Evolutionary conservation across 1,284 basidiomycete genomes (phyloP), one percentile per base, ranked within the genome.

Genomic region (Microbotryomycetes sp.): DNA sequence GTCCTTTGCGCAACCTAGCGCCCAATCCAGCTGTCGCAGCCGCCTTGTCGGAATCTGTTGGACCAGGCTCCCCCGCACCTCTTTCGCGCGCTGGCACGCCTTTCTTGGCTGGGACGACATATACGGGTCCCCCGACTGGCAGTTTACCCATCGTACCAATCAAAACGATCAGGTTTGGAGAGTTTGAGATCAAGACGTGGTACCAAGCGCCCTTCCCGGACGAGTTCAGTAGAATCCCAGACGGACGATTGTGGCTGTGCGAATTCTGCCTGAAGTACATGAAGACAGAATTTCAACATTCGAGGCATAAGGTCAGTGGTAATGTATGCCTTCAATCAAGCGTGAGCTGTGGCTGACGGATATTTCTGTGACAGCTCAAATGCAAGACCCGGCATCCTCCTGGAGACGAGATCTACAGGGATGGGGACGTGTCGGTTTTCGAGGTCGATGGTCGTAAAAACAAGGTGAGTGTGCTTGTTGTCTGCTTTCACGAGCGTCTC

Each of bases 231-330:
- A 84, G 86, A 66, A 88, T 97, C 55, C 90, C 92, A 5, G 91
- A 97, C 70, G 94, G 94, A 13, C 81, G 87, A 53, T 77, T 98
- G 49, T 97, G 92, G 91, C 86, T 97, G 73, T 99, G 96, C 77
- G 93, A 97, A 75, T 96, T 90, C 76, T 99, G 96, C 75, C 76
- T 99, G 69, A 98, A 96, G 79, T 98, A 97, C 74, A 97, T 97
- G 88, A 94, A 93, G 80, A 93, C 89, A 72, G 82, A 83, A 24
- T 97, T 97, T 75, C 88, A 88, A 57, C 87, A 88, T 56, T 82
- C 81, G 56, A 79, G 96, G 66, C 96, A 99, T 79, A 80, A 85
- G 75, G 90, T 93, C 70, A 75, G 86, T 76, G 18, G 24, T 24
- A 28, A 31, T 16, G n/a, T n/a, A 21, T 45, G 35, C 2, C 27